A percentile compares a stretch with the other conserved stretches of the same genome.
These are phyloP conservation scores for Mycena sp. DNA, from an alignment of 1,284 basidiomycete species.

Conservation along the genomic window DNA sequence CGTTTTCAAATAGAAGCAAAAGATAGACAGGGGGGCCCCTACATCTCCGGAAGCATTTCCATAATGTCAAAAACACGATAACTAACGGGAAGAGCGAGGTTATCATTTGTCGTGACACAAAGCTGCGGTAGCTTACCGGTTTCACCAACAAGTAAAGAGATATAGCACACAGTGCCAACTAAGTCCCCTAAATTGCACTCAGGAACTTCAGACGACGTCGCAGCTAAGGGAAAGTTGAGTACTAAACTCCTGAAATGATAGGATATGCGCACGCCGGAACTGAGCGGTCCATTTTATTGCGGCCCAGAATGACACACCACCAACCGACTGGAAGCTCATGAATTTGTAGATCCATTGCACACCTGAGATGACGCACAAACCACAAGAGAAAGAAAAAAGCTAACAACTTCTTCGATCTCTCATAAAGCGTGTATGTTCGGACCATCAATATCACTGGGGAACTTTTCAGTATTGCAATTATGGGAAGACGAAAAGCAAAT, in stretches of 20 bases:
- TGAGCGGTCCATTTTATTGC: constrained; percentile 2
- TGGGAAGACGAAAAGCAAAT: neutral
- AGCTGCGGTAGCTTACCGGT: constrained; percentile 5
- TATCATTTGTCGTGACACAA: neutral
- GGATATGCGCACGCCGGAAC: neutral
- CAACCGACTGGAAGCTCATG: neutral
- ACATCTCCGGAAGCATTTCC: constrained; percentile 32
- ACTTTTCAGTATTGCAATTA: neutral
- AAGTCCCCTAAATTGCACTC: constrained; percentile 5
- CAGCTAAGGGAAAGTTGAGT: neutral
- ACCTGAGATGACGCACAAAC: constrained; percentile 21
- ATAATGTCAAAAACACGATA: constrained; percentile 26
- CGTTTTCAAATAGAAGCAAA: neutral
- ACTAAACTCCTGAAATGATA: neutral
- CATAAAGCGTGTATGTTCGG: constrained; percentile 33
- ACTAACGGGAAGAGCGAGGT: constrained; percentile 9
- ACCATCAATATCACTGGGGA: constrained; percentile 32
- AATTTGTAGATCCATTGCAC: neutral
- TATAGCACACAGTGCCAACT: constrained; percentile 20
- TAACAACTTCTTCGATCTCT: constrained; percentile 28
- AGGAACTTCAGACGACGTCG: neutral
- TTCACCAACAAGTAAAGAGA: constrained; percentile 28
- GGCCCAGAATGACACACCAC: constrained; percentile 10
- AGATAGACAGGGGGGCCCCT: neutral
- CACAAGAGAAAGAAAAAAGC: constrained; percentile 28